Evolutionary conservation across 371 early-diverging fungal genomes (phyloP).

Genomic region (Batkoa obscura): DNA sequence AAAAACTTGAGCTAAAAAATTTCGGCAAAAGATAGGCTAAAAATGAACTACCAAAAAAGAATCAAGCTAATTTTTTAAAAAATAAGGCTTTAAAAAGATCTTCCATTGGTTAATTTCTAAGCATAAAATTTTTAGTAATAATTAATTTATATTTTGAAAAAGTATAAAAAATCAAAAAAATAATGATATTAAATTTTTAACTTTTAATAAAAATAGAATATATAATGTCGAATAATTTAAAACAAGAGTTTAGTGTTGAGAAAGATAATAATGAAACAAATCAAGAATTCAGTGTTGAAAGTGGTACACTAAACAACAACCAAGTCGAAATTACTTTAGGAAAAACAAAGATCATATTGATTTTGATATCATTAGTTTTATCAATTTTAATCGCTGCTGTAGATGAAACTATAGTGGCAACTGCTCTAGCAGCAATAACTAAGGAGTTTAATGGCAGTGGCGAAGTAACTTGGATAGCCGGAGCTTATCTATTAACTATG

Average conservation of each 20-base stretch:
- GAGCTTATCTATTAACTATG: slow-evolving; percentile 1
- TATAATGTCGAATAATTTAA: no score
- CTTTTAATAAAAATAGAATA: no score
- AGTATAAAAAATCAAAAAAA: no score
- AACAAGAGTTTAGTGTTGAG: neutral
- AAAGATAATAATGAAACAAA: neutral
- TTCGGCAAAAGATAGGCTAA: no score
- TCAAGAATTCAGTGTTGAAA: neutral
- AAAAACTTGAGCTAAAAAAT: no score
- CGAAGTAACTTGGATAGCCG: neutral
- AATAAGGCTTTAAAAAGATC: no score
- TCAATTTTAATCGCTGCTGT: slow-evolving; percentile 33
- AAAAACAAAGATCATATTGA: neutral
- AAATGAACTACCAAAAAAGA: no score
- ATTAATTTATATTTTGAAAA: no score
- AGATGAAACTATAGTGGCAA: slow-evolving; percentile 8
- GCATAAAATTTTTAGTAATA: no score
- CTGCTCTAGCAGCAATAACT: neutral
- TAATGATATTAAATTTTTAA: no score
- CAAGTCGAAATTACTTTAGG: slow-evolving; percentile 1
- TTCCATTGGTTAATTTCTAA: no score
- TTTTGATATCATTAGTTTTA: slow-evolving; percentile 11
- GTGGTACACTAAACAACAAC: slow-evolving; percentile 17
- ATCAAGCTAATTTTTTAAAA: no score
- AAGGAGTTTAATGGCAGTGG: neutral